These are phyloP conservation scores for Tilletia caries DNA, from an alignment of 1,284 basidiomycete genomes.

Conservation along the genomic window DNA sequence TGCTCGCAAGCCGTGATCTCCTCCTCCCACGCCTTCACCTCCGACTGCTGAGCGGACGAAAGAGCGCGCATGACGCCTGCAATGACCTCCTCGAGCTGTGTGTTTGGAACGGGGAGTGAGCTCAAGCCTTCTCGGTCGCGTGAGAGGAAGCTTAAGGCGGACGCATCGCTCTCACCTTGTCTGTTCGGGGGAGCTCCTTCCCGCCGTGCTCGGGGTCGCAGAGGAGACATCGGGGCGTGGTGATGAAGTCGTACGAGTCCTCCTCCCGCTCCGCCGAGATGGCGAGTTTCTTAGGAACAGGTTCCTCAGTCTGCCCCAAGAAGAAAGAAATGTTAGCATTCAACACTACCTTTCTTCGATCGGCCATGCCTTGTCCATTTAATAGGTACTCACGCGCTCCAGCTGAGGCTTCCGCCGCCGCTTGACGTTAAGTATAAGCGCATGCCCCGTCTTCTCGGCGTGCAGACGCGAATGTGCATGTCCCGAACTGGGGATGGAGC, in stretches of 20 bases:
- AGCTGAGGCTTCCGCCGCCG: constrained; percentile 72
- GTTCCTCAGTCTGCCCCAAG: not conserved
- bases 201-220: constrained; percentile 61
- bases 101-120: constrained; percentile 1
- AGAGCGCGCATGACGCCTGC: constrained; percentile 75
- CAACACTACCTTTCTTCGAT: not conserved
- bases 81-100: constrained; percentile 59
- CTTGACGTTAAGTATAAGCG: constrained; percentile 76
- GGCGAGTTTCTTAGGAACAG: constrained; percentile 80
- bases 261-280: constrained; percentile 79
- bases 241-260: constrained; percentile 75
- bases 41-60: constrained; percentile 83
- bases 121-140: not conserved
- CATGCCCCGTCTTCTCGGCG: constrained; percentile 63
- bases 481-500: constrained; percentile 19
- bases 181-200: constrained; percentile 58
- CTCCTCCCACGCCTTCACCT: constrained; percentile 97
- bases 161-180: constrained; percentile 31
- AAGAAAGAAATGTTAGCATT: not conserved
- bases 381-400: constrained; percentile 48
- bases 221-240: constrained; percentile 65
- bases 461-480: constrained; percentile 42
- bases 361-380: too few relatives aligned
- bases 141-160: not conserved
- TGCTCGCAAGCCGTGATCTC: constrained; percentile 86